Base-by-base conservation (phyloP, 2,329 filamentous ascomycete species). In the Ramularia endophylla region DNA sequence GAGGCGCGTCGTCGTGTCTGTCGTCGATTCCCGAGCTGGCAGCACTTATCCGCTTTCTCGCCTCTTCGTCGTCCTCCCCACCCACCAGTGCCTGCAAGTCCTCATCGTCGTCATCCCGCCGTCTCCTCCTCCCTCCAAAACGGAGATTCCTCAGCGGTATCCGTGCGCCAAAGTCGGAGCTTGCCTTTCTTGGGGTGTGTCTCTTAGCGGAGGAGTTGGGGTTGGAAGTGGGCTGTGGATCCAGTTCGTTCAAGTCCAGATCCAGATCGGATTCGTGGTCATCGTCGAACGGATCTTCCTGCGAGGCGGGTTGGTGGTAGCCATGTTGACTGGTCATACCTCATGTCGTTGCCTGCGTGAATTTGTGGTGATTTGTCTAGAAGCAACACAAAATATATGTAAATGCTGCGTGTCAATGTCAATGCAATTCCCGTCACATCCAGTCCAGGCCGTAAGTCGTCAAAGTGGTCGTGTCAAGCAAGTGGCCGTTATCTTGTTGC, bases 161-260 rank as follows among this genome's bases (percentile, higher is more conserved):
- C 67, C 55, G 74, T 55, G 67, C 72, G 44, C 63, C 64, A 37
- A 68, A 64, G 51, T 71, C 67, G 35, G 54, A 48, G 44, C 56
- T 57, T 30, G 41, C 43, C 44, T 53, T 51, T 28, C 43, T 41
- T 16, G 49, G 40, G 31, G 47, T 46, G 8, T 46, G 39, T 33
- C 44, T 36, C 39, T 41, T 30, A 9, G 38, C 27, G 47, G 32
- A 55, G 48, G 43, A n/a, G n/a, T n/a, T n/a, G n/a, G n/a, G n/a
- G n/a, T n/a, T 35, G 16, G 45, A 20, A 16, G 42, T 59, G 60
- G 41, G 54, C 13, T 54, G 55, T 16, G 85, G 84, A 60, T 89
- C 85, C 52, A 92, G 80, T 70, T 90, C 86, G 58, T 87, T 76
- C 53, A 87, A 74, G 56, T 89, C 83, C 57, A 92, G 72, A 49